These are phyloP conservation scores for Epicoccum nigrum DNA, from an alignment of 2,329 filamentous ascomycete species.

Conservation along the genomic window DNA sequence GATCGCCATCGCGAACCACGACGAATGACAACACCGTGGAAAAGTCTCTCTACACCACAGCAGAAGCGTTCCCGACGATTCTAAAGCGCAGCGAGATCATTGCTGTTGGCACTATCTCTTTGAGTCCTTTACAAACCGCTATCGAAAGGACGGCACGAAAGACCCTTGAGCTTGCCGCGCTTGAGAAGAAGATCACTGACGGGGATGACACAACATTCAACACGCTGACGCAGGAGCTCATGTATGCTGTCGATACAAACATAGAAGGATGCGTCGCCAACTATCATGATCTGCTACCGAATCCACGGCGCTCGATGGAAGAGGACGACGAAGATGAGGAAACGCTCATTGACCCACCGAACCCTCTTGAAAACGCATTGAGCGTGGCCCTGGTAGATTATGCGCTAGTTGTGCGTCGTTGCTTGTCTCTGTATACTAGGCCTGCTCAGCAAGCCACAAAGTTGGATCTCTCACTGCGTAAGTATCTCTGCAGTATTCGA, in stretches of 20 bases:
- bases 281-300: conserved; percentile 76
- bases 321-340: conserved; percentile 37
- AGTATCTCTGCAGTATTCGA: conserved; percentile 45
- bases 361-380: conserved; percentile 75
- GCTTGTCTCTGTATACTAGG: conserved; percentile 71
- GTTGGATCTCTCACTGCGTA: conserved; percentile 68
- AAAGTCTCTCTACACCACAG: conserved; percentile 83
- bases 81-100: conserved; percentile 86
- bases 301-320: conserved; percentile 45
- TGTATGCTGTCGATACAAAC: conserved; percentile 74
- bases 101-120: conserved; percentile 66
- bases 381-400: conserved; percentile 88
- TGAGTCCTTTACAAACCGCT: conserved; percentile 83
- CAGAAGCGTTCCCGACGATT: conserved; percentile 89
- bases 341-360: conserved; percentile 50
- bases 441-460: conserved; percentile 66
- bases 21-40: conserved; percentile 77
- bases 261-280: conserved; percentile 78
- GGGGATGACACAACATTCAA: conserved; percentile 74
- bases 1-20: conserved; percentile 70
- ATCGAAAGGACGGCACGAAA: conserved; percentile 90
- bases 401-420: conserved; percentile 84
- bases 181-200: conserved; percentile 76
- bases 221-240: conserved; percentile 75
- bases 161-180: conserved; percentile 77